Conservation (phyloP, 2,329 filamentous ascomycete species). For the Clonostachys solani region DNA sequence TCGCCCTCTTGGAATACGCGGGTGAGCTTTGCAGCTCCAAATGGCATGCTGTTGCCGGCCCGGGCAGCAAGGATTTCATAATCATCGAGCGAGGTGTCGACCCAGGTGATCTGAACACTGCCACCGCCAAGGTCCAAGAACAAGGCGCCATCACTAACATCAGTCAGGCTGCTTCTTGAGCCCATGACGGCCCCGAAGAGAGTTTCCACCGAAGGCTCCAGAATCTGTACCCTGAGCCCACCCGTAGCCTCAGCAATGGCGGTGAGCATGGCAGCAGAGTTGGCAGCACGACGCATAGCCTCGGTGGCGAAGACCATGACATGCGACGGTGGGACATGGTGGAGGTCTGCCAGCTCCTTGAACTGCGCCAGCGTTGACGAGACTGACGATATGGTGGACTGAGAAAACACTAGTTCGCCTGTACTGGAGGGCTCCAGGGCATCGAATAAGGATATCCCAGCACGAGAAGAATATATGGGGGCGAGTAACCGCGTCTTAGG, state of each 20-base stretch:
- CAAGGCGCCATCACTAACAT: constrained; percentile 60
- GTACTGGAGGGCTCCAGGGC: constrained; percentile 54
- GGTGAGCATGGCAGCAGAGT: constrained; percentile 63
- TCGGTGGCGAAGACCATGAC: constrained; percentile 82
- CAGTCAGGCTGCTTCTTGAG: constrained; percentile 67
- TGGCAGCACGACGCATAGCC: constrained; percentile 77
- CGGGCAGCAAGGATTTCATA: constrained; percentile 51
- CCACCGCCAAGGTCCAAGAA: constrained; percentile 85
- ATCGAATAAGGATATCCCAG: constrained; percentile 82
- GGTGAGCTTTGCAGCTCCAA: constrained; percentile 55
- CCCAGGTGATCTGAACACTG: constrained; percentile 62
- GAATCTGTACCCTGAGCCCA: constrained; percentile 65
- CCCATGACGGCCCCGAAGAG: constrained; percentile 75
- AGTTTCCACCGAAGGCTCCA: constrained; percentile 78
- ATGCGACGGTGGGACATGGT: constrained; percentile 60
- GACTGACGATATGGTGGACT: constrained; percentile 60
- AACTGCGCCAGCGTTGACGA: constrained; percentile 66
- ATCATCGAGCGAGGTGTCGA: constrained; percentile 39
- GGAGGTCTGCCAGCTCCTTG: constrained; percentile 63
- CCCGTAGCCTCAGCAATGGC: constrained; percentile 57
- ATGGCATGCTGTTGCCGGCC: constrained; percentile 54
- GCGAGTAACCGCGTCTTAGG: constrained; percentile 67
- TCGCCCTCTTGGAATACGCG: constrained; percentile 38
- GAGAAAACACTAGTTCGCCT: constrained; percentile 35
- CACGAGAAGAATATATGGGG: constrained; percentile 74